Conservation (phyloP, 2,329 filamentous ascomycete species). For the Periconia sp. region DNA sequence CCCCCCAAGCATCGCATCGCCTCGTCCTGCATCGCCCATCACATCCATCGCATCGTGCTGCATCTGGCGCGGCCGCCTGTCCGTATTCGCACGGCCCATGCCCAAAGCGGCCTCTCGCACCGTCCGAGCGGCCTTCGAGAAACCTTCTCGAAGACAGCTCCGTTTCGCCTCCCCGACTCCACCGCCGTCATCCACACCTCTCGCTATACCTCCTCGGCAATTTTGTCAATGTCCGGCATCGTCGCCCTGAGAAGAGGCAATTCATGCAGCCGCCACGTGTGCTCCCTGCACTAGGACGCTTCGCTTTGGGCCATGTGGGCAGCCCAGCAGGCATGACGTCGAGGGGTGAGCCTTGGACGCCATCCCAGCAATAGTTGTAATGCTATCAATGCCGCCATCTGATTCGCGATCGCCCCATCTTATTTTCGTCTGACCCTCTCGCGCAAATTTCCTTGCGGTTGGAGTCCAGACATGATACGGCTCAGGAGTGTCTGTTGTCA, state of each 20-base stretch:
- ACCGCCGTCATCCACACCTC: too few species aligned
- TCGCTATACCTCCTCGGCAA: background rate
- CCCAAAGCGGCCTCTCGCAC: too few species aligned
- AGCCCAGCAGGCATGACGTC: too few species aligned
- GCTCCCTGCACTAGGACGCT: constrained; percentile 3
- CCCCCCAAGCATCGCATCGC: background rate
- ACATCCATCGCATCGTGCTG: background rate
- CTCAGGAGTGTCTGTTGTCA: background rate
- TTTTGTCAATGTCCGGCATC: constrained; percentile 2
- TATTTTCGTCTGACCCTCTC: background rate
- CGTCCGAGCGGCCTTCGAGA: too few species aligned
- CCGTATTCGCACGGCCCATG: too few species aligned
- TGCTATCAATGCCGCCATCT: constrained; percentile 1
- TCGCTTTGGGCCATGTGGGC: constrained; percentile 7
- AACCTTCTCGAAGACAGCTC: too few species aligned
- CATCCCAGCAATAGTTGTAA: background rate
- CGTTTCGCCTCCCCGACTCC: too few species aligned
- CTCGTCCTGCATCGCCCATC: background rate
- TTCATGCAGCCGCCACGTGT: constrained; percentile 14
- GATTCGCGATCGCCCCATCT: background rate
- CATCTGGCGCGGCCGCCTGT: too few species aligned
- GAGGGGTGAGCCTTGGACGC: background rate
- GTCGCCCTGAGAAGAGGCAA: background rate
- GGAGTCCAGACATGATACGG: background rate
- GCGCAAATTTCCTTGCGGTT: background rate